Conservation (phyloP, 805 yeast species). For the Suhomyces sp. region DNA sequence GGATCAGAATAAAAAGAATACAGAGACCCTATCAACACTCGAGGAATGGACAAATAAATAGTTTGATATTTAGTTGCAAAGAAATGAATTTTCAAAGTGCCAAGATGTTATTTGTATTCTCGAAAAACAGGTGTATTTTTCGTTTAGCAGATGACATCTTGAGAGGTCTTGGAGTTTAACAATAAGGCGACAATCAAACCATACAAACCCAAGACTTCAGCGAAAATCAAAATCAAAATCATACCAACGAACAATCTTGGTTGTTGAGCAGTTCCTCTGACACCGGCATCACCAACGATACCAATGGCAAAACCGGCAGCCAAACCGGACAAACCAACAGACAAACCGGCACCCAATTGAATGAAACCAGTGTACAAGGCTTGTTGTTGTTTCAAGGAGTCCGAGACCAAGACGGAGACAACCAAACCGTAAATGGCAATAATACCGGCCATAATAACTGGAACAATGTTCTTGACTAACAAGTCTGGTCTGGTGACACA, state of each 20-base stretch:
- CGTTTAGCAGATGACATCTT: slow-evolving; percentile 71
- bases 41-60: not conserved
- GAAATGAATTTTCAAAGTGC: not conserved
- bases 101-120: not conserved
- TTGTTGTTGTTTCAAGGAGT: slow-evolving; percentile 82
- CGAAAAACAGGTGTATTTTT: not conserved
- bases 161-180: slow-evolving; percentile 93
- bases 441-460: slow-evolving; percentile 99
- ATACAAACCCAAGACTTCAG: slow-evolving; percentile 97
- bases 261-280: slow-evolving; percentile 96
- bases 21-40: slow-evolving; percentile 2
- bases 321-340: slow-evolving; percentile 94
- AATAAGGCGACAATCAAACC: slow-evolving; percentile 97
- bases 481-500: slow-evolving; percentile 97
- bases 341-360: slow-evolving; percentile 96
- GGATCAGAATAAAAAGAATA: not conserved
- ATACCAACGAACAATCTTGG: slow-evolving; percentile 98
- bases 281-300: slow-evolving; percentile 99
- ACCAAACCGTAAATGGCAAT: slow-evolving; percentile 98
- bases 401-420: slow-evolving; percentile 91
- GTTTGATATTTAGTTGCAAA: not conserved
- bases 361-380: slow-evolving; percentile 96
- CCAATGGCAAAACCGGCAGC: slow-evolving; percentile 99
- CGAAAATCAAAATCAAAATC: slow-evolving; percentile 97
- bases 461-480: slow-evolving; percentile 88